Percentiles rank a stretch among this genome's conserved stretches.
Conservation (phyloP, 208 protist species). For the Acanthamoeba healyi region DNA sequence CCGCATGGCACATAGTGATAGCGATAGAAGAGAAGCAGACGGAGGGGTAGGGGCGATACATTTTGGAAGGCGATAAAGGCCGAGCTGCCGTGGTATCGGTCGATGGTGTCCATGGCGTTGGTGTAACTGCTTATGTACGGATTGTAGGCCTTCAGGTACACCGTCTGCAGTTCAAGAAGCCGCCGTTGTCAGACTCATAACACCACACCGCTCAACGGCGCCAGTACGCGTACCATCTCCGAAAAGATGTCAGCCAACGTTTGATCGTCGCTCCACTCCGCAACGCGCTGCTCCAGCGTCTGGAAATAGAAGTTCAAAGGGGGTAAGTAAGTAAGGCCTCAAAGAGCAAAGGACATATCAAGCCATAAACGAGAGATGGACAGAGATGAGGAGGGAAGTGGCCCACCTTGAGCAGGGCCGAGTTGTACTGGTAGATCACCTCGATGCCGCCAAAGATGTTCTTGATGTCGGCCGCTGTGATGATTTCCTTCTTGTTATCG, state of each 20-base stretch:
- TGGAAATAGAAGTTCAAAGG: not conserved
- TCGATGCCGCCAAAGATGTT: conserved; percentile 54
- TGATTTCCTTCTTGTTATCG: conserved; percentile 48
- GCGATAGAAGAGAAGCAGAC: not conserved
- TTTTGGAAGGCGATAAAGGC: conserved; percentile 41
- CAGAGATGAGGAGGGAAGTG: not conserved
- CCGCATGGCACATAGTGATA: too few relatives aligned
- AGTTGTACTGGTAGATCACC: conserved; percentile 46
- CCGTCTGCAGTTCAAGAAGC: not conserved
- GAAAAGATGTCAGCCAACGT: conserved; percentile 39
- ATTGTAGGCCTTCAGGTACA: conserved; percentile 51
- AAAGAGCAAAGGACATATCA: too few relatives aligned
- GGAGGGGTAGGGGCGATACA: not conserved
- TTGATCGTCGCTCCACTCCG: conserved; percentile 4
- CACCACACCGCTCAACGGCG: not conserved
- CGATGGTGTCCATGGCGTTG: conserved; percentile 58
- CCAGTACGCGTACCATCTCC: not conserved
- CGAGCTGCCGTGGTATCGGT: not conserved
- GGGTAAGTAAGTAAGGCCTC: not conserved
- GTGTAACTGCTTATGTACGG: conserved; percentile 48
- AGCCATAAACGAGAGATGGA: too few relatives aligned
- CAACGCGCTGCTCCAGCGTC: conserved; percentile 43
- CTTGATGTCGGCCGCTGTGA: conserved; percentile 47
- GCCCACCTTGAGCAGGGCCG: not conserved
- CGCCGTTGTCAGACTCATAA: not conserved